These are phyloP conservation scores for Trypanosoma brucei DNA, from an alignment of 208 protist genomes.

Conservation along the genomic window DNA sequence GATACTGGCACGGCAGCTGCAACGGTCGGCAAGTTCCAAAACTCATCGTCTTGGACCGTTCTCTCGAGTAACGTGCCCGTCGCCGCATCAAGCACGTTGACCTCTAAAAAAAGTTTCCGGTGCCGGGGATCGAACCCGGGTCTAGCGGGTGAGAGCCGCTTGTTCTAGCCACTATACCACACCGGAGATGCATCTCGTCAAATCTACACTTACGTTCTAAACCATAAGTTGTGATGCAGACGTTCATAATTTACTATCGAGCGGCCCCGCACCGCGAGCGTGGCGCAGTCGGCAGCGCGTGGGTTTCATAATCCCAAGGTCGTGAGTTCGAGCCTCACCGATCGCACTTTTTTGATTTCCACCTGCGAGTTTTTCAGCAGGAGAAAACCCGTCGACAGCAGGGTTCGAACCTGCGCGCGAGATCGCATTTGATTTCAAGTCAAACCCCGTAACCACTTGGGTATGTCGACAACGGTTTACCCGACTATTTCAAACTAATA, in stretches of 20 bases:
- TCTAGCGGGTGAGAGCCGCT: conserved; percentile 91
- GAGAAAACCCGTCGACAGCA: conserved; percentile 40
- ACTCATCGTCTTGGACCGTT: neutral
- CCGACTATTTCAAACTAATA: no score
- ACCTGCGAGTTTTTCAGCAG: neutral
- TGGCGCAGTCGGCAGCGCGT: conserved; percentile 94
- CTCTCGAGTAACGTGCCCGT: neutral
- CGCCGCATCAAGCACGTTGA: neutral
- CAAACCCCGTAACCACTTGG: conserved; percentile 89
- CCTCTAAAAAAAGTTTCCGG: conserved; percentile 46
- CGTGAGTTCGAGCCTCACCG: conserved; percentile 90
- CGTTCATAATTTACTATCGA: no score
- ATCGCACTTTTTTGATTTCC: conserved; percentile 34
- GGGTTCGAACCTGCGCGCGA: conserved; percentile 88
- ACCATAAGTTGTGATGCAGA: neutral
- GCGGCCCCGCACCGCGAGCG: conserved; percentile 35
- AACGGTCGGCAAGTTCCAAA: neutral
- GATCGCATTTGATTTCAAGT: conserved; percentile 90
- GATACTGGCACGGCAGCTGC: no score
- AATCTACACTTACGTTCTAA: neutral
- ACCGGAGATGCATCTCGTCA: conserved; percentile 38
- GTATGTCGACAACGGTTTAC: conserved; percentile 36
- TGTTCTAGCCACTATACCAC: conserved; percentile 93
- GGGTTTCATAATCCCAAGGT: conserved; percentile 94
- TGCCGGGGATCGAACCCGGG: conserved; percentile 92